Evolutionary conservation across 345 rosid genomes (phyloP).

Genomic region (Noccaea bulbosa): DNA sequence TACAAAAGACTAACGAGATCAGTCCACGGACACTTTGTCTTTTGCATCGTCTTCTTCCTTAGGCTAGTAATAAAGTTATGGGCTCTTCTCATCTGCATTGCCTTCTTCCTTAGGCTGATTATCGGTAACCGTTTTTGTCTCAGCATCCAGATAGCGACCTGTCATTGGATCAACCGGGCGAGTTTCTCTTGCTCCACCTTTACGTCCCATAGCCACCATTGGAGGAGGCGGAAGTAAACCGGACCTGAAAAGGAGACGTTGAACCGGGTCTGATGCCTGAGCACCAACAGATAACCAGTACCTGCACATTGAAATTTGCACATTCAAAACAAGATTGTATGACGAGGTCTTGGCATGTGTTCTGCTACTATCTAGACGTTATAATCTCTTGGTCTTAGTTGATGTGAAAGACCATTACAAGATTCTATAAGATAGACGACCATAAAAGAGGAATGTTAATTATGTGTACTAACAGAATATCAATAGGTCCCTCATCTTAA

Average conservation of each 20-base stretch:
- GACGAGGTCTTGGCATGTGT: background rate
- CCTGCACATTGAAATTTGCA: too few species aligned
- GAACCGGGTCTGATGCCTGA: constrained; percentile 87
- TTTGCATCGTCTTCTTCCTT: constrained; percentile 24
- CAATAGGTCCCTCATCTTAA: background rate
- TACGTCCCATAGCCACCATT: constrained; percentile 81
- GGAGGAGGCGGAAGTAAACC: constrained; percentile 92
- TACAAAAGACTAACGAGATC: constrained; percentile 6
- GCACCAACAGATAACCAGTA: constrained; percentile 99
- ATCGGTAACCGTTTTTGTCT: constrained; percentile 38
- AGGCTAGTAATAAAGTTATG: constrained; percentile 29
- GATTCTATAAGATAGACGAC: constrained; percentile 1
- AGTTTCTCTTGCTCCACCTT: constrained; percentile 73
- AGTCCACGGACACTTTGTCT: background rate
- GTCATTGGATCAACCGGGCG: constrained; percentile 84
- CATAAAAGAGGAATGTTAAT: constrained; percentile 4
- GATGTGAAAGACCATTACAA: background rate
- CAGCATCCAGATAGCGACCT: constrained; percentile 56
- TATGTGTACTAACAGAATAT: background rate
- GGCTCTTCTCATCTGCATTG: constrained; percentile 25
- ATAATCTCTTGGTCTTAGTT: background rate
- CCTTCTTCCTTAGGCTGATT: constrained; percentile 41
- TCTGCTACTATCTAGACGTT: background rate
- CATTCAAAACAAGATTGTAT: too few species aligned
- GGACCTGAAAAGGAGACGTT: constrained; percentile 78